A percentile compares a stretch with the other conserved stretches of the same genome.
These are phyloP conservation scores for Globisporangium apiculatum DNA, from an alignment of 352 stramenopile species.

Conservation along the genomic window DNA sequence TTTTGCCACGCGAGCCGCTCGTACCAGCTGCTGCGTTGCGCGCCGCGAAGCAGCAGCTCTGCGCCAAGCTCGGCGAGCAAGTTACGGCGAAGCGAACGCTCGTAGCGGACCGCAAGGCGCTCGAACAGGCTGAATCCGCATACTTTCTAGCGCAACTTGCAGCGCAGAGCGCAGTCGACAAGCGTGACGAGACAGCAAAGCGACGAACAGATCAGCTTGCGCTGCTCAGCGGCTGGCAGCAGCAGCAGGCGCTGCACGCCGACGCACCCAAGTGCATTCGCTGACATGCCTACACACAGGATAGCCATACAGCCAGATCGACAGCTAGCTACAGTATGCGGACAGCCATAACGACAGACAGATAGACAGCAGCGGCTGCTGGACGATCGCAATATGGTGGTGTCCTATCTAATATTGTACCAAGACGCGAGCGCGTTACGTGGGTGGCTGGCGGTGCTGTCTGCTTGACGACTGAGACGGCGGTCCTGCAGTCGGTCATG, in stretches of 20 bases:
- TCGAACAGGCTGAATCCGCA: slow-evolving; percentile 52
- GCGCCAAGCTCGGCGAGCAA: slow-evolving; percentile 35
- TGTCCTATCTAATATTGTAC: slow-evolving; percentile 35
- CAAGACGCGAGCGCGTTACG: slow-evolving; percentile 11
- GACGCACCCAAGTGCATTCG: slow-evolving; percentile 5
- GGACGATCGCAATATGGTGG: not conserved
- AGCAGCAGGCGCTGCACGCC: slow-evolving; percentile 29
- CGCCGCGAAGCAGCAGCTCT: slow-evolving; percentile 34
- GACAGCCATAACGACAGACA: not conserved
- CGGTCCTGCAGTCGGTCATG: not conserved
- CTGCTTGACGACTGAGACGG: not conserved
- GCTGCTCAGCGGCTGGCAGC: slow-evolving; percentile 35
- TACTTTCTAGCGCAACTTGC: slow-evolving; percentile 47
- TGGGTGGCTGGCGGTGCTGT: not conserved
- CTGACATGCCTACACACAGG: not conserved
- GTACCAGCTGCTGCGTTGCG: slow-evolving; percentile 21
- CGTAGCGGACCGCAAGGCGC: slow-evolving; percentile 19
- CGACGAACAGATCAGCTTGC: slow-evolving; percentile 27
- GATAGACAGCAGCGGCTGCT: slow-evolving; percentile 1
- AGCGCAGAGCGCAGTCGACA: slow-evolving; percentile 27
- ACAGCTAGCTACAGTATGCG: not conserved
- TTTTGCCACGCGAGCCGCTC: slow-evolving; percentile 34
- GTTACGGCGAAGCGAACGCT: slow-evolving; percentile 36
- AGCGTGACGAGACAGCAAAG: slow-evolving; percentile 14
- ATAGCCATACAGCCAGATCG: not conserved